phyloP scores from a whole-genome alignment of 805 yeast genomes.

The Candida qinlingensis region DNA sequence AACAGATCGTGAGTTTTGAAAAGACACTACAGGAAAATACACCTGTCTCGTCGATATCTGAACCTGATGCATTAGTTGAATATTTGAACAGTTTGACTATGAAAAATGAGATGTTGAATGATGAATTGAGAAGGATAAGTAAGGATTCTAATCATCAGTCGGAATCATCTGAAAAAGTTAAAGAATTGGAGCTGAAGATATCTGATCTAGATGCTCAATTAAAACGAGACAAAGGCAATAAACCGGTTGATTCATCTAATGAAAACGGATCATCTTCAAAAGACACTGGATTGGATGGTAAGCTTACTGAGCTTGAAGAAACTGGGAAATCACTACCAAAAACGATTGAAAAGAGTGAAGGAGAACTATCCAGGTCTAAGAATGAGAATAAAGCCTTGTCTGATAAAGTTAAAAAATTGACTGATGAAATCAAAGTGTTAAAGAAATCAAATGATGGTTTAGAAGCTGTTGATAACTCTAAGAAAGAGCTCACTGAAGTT shows the following conservation, averaged over 20 bases:
- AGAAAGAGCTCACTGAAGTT: background rate
- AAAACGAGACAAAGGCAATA: background rate
- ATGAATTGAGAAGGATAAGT: constrained; percentile 50
- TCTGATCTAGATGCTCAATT: constrained; percentile 9
- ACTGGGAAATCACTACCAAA: background rate
- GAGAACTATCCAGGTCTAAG: background rate
- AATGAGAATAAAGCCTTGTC: background rate
- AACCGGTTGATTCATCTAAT: background rate
- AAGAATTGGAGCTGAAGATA: constrained; percentile 9
- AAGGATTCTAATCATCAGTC: constrained; percentile 11
- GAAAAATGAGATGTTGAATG: constrained; percentile 54
- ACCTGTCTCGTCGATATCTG: constrained; percentile 71
- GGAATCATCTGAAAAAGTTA: background rate
- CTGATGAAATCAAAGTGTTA: constrained; percentile 5
- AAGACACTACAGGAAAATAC: constrained; percentile 69
- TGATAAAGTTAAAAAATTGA: background rate
- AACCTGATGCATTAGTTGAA: constrained; percentile 63
- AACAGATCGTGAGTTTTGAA: constrained; percentile 59
- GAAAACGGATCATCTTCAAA: background rate
- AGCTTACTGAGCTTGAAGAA: background rate
- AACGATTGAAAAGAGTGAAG: background rate
- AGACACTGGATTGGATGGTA: background rate
- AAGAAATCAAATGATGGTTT: too few species aligned
- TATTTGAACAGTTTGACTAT: constrained; percentile 59
- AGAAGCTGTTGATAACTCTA: too few species aligned